Base-by-base conservation (phyloP, 805 yeast genomes). In the Ogataea methanolica region DNA sequence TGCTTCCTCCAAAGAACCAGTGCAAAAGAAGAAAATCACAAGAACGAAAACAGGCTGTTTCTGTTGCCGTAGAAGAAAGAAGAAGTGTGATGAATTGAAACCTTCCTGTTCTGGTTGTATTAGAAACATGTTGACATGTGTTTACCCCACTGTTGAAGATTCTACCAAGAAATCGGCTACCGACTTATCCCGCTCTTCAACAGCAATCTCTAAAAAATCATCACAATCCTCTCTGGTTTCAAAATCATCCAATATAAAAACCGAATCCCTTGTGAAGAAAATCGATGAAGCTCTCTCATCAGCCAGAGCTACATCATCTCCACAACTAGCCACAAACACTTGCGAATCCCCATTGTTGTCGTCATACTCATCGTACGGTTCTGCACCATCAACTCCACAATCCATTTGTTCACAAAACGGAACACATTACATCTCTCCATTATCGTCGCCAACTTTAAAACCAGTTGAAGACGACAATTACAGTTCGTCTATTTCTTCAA, bases 41-140 rank as follows among this genome's bases (percentile, higher is more conserved):
- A 58, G 70, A 46, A 65, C 70, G 2, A 68, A 67, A 44, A 67
- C 71, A 1, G 72, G 72, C 2, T 68, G 72, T 47, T 64, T 63
- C 50, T 67, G 71, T 45, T 68, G 72, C 44, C 63, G 72, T 22
- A 60, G 52, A 41, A 55, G 72, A 43, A 67, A 67, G 66, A 68
- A 67, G 68, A 68, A 68, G 56, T 68, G 72, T 49, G 68, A 67
- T 45, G 71, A 67, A 47, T 45, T 53, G 31, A 59, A 57, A 47
- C 70, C 70, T 4, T 55, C 59, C 5, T 68, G 72, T 46, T 59
- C 69, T 0, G 72, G 70, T 8, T 68, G 72, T 48, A 42, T 55
- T 2, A 52, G 70, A 48, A 67, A 67, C 47, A 57, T 51, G 54
- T 53, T 66, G 14, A 55, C 62, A 15, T 68, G 72, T 50, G 65